Conservation (phyloP, 2,329 filamentous ascomycete genomes). For the Calonectria henricotiae region DNA sequence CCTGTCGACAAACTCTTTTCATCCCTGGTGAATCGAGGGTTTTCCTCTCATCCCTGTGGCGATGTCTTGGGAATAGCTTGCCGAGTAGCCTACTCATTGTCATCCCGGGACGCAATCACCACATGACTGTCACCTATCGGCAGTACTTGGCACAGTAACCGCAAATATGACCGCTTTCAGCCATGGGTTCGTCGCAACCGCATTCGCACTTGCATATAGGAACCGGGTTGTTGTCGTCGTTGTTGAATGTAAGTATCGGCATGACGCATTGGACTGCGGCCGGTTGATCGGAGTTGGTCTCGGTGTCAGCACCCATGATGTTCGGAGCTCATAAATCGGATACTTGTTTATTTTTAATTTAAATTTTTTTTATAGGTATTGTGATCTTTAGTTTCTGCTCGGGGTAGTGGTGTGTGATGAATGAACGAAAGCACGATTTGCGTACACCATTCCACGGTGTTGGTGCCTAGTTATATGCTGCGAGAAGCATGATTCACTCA, state of each 20-base stretch:
- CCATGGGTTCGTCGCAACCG: slow-evolving; percentile 25
- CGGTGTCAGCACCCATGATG: background rate
- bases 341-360: background rate
- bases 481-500: background rate
- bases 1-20: background rate
- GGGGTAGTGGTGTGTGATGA: background rate
- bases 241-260: background rate
- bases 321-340: background rate
- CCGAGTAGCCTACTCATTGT: background rate
- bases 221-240: background rate
- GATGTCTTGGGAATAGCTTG: background rate
- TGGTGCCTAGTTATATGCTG: slow-evolving; percentile 3
- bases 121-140: background rate
- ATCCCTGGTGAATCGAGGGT: background rate
- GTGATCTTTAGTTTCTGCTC: background rate
- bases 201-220: slow-evolving; percentile 33
- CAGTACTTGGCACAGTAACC: slow-evolving; percentile 40
- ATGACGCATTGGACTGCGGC: background rate
- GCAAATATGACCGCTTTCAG: background rate
- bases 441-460: background rate
- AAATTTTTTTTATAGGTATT: background rate
- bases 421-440: background rate
- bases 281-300: background rate
- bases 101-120: background rate
- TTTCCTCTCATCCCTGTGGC: background rate